Evolutionary conservation across 495 filamentous ascomycete species (phyloP).

Genomic region (Trypethelium eluteriae): DNA sequence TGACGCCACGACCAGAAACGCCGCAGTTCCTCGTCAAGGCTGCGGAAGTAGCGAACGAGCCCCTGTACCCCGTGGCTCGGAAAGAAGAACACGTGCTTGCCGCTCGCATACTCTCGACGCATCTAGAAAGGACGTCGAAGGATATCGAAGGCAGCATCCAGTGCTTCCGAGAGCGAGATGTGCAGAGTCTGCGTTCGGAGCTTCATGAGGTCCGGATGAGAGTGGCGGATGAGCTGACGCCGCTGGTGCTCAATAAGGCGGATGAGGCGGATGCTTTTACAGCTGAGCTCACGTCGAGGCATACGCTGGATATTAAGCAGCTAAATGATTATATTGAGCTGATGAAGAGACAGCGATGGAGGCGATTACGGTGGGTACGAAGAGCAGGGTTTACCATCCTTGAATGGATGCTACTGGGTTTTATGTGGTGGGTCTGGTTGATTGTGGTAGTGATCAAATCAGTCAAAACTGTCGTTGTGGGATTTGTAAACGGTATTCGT

Average conservation of each 20-base stretch:
- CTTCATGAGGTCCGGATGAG: slow-evolving; percentile 45
- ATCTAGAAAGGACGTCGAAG: slow-evolving; percentile 49
- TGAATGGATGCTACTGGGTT: slow-evolving; percentile 41
- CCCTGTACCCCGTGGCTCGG: slow-evolving; percentile 47
- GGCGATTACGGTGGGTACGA: slow-evolving; percentile 65
- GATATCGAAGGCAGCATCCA: slow-evolving; percentile 49
- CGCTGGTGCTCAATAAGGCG: slow-evolving; percentile 53
- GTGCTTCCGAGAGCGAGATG: slow-evolving; percentile 42
- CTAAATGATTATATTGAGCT: slow-evolving; percentile 70
- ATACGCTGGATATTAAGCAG: slow-evolving; percentile 67
- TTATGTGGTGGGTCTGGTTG: slow-evolving; percentile 46
- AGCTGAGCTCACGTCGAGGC: slow-evolving; percentile 62
- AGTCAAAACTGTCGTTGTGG: slow-evolving; percentile 40
- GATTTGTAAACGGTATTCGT: slow-evolving; percentile 47
- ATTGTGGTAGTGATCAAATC: slow-evolving; percentile 37
- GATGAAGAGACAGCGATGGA: slow-evolving; percentile 57
- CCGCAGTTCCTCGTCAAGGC: slow-evolving; percentile 40
- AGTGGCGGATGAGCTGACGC: slow-evolving; percentile 51
- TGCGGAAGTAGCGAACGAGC: slow-evolving; percentile 32
- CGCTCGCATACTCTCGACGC: slow-evolving; percentile 51
- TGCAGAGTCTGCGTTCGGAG: slow-evolving; percentile 40
- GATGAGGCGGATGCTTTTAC: slow-evolving; percentile 71
- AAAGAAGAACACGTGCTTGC: slow-evolving; percentile 62
- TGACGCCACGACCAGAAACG: slow-evolving; percentile 34
- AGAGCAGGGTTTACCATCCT: slow-evolving; percentile 38